phyloP scores from a whole-genome alignment of 169 alveolate genomes.

The Theileria orientalis region DNA sequence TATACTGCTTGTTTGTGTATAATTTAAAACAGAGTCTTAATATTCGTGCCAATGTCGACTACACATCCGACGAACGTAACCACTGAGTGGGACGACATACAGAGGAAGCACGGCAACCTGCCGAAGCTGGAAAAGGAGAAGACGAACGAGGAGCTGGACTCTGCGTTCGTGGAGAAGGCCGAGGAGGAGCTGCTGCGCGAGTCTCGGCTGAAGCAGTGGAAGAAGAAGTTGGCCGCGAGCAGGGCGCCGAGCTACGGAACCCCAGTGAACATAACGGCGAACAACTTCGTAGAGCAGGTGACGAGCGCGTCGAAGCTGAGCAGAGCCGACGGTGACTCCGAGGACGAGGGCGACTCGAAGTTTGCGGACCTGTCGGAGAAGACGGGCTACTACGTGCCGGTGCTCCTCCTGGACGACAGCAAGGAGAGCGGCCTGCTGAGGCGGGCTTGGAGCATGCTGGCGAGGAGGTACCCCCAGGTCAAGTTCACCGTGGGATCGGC shows the following conservation, averaged over 20 bases:
- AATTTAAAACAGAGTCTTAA: neutral
- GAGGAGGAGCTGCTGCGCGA: conserved; percentile 59
- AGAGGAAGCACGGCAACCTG: conserved; percentile 84
- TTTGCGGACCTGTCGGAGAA: conserved; percentile 24
- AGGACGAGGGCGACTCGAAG: neutral
- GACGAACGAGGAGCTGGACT: conserved; percentile 79
- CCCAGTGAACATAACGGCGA: conserved; percentile 42
- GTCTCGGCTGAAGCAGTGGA: conserved; percentile 61
- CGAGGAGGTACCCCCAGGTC: conserved; percentile 38
- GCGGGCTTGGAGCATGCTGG: conserved; percentile 48
- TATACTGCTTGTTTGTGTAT: neutral
- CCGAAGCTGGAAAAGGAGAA: conserved; percentile 76
- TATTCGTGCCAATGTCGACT: conserved; percentile 76
- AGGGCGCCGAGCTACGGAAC: conserved; percentile 21
- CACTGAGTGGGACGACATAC: conserved; percentile 89
- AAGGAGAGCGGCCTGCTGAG: conserved; percentile 24
- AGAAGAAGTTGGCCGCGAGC: conserved; percentile 19
- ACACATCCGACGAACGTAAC: conserved; percentile 84
- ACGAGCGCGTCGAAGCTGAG: conserved; percentile 52
- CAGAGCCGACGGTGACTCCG: neutral
- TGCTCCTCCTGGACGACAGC: conserved; percentile 41
- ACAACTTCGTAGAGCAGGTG: conserved; percentile 49
- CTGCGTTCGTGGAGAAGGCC: conserved; percentile 46
- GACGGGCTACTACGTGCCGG: conserved; percentile 55
- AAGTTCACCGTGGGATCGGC: conserved; percentile 54